These are phyloP conservation scores for Comarum palustre DNA, from an alignment of 306 rosid species.

Conservation along the genomic window DNA sequence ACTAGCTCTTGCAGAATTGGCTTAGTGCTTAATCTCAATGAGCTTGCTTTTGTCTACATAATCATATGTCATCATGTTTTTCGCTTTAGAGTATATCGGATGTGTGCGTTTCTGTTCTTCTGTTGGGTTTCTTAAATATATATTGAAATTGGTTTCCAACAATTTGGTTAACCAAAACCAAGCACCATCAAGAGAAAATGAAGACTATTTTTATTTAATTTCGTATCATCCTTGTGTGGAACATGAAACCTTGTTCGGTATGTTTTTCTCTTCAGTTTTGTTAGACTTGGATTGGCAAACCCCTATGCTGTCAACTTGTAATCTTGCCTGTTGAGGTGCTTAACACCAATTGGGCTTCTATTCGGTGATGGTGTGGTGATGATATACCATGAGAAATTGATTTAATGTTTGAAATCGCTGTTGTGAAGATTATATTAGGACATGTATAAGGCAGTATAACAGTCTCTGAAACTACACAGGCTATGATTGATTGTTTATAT, in stretches of 20 bases:
- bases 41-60: background rate
- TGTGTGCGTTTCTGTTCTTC: background rate
- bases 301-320: background rate
- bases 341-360: background rate
- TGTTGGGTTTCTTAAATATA: background rate
- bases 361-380: background rate
- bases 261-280: background rate
- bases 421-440: slow-evolving; percentile 2
- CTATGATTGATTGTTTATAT: background rate
- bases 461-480: background rate
- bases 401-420: background rate
- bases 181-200: background rate
- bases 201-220: background rate
- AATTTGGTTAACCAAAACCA: background rate
- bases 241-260: background rate
- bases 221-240: background rate
- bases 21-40: background rate
- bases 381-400: background rate
- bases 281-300: background rate
- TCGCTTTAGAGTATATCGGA: background rate
- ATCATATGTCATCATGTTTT: background rate
- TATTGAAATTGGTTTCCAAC: background rate
- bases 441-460: background rate
- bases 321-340: background rate
- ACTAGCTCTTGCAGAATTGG: background rate